These are phyloP conservation scores for Gynandropsis gynandra DNA, from an alignment of 345 rosid genomes.

Conservation along the genomic window DNA sequence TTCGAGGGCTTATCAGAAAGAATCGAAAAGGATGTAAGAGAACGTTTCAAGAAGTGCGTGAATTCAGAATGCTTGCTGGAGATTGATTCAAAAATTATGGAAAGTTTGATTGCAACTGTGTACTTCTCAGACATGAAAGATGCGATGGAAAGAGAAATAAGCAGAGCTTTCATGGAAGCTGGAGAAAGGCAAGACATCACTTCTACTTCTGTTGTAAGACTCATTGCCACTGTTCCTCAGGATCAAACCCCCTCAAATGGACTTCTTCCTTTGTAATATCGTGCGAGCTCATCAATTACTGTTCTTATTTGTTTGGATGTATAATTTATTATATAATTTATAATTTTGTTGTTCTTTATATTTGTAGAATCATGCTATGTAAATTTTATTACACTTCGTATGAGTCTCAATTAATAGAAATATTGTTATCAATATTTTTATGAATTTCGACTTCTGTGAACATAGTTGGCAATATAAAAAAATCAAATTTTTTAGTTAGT, in stretches of 20 bases:
- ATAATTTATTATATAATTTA: neutral
- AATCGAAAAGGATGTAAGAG: constrained; percentile 28
- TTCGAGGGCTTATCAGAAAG: constrained; percentile 42
- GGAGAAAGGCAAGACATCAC: constrained; percentile 34
- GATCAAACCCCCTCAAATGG: constrained; percentile 3
- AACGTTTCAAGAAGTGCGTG: constrained; percentile 29
- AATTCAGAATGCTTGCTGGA: constrained; percentile 33
- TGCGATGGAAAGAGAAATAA: constrained; percentile 39
- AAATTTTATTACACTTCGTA: too few relatives aligned
- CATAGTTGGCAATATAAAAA: too few relatives aligned
- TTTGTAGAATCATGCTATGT: too few relatives aligned
- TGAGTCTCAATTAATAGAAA: too few relatives aligned
- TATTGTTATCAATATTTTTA: too few relatives aligned
- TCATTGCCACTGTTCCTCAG: constrained; percentile 21
- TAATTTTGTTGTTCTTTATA: too few relatives aligned
- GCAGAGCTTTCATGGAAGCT: constrained; percentile 33
- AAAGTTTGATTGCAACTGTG: constrained; percentile 42
- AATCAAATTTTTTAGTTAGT: too few relatives aligned
- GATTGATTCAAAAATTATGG: constrained; percentile 45
- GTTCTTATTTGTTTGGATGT: constrained; percentile 21
- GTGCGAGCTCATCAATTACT: constrained; percentile 12
- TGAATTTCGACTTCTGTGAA: too few relatives aligned
- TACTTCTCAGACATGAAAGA: constrained; percentile 33
- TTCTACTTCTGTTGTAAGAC: constrained; percentile 34
- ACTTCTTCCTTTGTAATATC: constrained; percentile 26